These are phyloP conservation scores for Sphagnum tenellum DNA, from an alignment of 225 moss, liverwort and hornwort species.

Conservation along the genomic window DNA sequence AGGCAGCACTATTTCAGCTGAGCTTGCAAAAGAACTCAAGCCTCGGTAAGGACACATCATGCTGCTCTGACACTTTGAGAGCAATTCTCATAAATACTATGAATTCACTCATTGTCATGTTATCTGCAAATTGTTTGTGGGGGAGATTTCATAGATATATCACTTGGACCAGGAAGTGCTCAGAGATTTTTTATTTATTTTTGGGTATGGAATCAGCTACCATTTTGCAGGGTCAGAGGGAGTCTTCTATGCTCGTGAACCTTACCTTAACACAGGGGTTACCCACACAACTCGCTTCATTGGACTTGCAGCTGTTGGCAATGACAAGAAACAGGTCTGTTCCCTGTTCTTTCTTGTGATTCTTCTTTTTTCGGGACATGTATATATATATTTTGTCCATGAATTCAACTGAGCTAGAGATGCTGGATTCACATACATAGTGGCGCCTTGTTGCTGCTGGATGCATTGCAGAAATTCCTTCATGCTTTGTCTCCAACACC, in stretches of 20 bases:
- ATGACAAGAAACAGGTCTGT: slow-evolving; percentile 78
- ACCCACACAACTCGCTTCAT: slow-evolving; percentile 81
- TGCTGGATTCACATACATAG: no score
- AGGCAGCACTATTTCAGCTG: slow-evolving; percentile 61
- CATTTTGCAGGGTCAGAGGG: slow-evolving; percentile 97
- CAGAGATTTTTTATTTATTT: slow-evolving; percentile 14
- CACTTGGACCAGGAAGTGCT: neutral
- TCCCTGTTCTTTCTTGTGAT: neutral
- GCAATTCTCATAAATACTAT: no score
- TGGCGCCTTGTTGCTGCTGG: neutral
- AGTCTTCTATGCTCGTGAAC: slow-evolving; percentile 76
- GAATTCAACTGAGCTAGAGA: no score
- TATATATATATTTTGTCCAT: no score
- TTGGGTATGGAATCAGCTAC: slow-evolving; percentile 26
- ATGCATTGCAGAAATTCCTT: slow-evolving; percentile 63
- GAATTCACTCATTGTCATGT: no score
- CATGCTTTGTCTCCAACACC: slow-evolving; percentile 92
- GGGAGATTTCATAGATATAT: neutral
- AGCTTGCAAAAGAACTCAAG: slow-evolving; percentile 76
- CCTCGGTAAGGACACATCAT: slow-evolving; percentile 55
- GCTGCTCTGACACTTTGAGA: no score
- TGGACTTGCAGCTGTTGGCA: slow-evolving; percentile 82
- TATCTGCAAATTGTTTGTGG: no score
- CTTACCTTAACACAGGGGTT: slow-evolving; percentile 46
- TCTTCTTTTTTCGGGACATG: neutral